Percentiles rank a stretch among this genome's conserved stretches.
These are phyloP conservation scores for Cladosporium cucumerinum DNA, from an alignment of 2,329 filamentous ascomycete species.

Conservation along the genomic window DNA sequence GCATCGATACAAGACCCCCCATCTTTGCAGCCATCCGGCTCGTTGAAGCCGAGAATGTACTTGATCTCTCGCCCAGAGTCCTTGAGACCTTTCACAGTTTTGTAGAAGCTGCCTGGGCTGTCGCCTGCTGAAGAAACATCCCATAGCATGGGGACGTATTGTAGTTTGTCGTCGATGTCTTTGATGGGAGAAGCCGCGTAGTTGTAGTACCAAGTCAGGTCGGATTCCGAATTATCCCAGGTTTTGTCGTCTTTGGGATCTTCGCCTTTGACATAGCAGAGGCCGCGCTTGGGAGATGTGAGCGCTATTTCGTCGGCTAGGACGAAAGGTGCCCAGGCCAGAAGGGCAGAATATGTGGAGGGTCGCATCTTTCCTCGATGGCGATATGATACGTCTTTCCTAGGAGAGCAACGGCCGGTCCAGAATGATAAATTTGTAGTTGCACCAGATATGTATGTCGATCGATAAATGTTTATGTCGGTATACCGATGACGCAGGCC, in stretches of 20 bases:
- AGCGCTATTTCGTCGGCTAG: constrained; percentile 8
- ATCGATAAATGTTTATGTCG: neutral
- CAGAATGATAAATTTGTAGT: neutral
- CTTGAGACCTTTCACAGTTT: constrained; percentile 56
- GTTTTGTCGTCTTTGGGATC: constrained; percentile 61
- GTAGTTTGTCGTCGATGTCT: constrained; percentile 49
- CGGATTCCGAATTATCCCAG: constrained; percentile 57
- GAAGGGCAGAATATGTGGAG: neutral
- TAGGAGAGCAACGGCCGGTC: neutral
- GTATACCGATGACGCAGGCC: constrained; percentile 16
- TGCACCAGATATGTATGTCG: neutral
- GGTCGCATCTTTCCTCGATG: neutral
- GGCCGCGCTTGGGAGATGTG: constrained; percentile 63
- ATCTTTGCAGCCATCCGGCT: constrained; percentile 61
- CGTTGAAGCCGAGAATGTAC: constrained; percentile 74
- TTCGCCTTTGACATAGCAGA: constrained; percentile 62
- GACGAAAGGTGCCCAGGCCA: neutral
- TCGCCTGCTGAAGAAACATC: constrained; percentile 51
- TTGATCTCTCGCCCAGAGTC: constrained; percentile 55
- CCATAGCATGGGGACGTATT: constrained; percentile 83
- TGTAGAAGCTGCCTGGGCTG: constrained; percentile 54
- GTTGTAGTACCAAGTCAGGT: constrained; percentile 84
- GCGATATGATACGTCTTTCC: neutral
- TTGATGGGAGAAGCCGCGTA: constrained; percentile 55
- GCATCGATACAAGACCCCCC: constrained; percentile 65